phyloP scores from a whole-genome alignment of 306 rosid genomes.

The Trichosanthes cucumerina region DNA sequence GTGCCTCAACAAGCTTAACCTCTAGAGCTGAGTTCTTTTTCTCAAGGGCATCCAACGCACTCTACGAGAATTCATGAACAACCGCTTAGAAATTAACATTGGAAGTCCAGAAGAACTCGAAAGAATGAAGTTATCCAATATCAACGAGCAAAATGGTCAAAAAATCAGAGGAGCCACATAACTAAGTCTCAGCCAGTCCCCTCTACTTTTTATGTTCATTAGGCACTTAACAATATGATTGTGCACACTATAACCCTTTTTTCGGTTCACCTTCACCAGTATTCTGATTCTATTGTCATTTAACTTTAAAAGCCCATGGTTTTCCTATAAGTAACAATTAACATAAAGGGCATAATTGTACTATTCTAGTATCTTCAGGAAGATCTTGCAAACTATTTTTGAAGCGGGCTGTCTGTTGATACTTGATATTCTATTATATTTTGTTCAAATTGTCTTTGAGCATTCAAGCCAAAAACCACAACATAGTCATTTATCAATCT shows the following conservation, averaged over 20 bases:
- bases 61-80: constrained; percentile 29
- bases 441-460: too few species aligned
- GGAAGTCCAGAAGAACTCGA: neutral
- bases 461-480: too few species aligned
- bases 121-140: neutral
- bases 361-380: neutral
- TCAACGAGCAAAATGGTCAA: neutral
- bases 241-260: neutral
- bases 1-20: constrained; percentile 45
- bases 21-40: constrained; percentile 50
- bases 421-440: neutral
- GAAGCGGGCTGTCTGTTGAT: neutral
- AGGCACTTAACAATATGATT: neutral
- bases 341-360: neutral
- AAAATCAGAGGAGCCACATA: neutral
- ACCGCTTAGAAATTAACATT: neutral
- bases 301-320: neutral
- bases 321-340: neutral
- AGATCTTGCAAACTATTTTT: neutral
- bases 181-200: neutral
- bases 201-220: neutral
- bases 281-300: neutral
- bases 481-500: neutral
- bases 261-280: neutral
- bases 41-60: constrained; percentile 57